Base-by-base conservation (phyloP, 2,329 filamentous ascomycete species). In the Calonectria pseudoturangicola region DNA sequence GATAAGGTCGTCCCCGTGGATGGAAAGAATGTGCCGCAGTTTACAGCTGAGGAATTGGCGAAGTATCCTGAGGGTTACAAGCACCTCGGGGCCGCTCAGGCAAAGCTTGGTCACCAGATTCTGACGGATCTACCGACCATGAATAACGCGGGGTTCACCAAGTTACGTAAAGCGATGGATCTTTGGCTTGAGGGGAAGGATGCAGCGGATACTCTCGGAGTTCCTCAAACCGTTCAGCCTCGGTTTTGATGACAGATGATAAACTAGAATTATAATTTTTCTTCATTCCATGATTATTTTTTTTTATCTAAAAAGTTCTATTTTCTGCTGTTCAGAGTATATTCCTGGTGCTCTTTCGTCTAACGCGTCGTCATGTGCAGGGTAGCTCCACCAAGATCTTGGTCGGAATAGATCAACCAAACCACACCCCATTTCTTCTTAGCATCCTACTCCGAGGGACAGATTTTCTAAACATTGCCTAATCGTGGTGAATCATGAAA, bases 1-100 rank as follows among this genome's bases (percentile, higher is more conserved):
- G 87, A 88, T 81, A 88, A 87, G 81, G 79, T 88, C 36, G 83
- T 88, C 3, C 83, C 87, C 4, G 84, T 85, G 45, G 84, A 88
- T 74, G 87, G 87, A 45, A 79, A 76, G 74, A 79, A 79, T 7
- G 81, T 80, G 18, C 87, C 87, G 0, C 69, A 45, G 1, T 87
- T 88, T 73, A 70, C 80, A n/a, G 65, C 75, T 30, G 82, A 84
- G 15, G 81, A 84, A 54, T 80, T 88, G 60, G 80, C 79, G 8
- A 79, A 73, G 47, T 87, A 85, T 71, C 87, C 87, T 7, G 79
- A 83, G 70, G 87, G 87, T 1, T 89, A 88, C 82, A 82, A 82
- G 74, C 87, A 86, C 75, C 84, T 89, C 5, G 87, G 84, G 16
- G 84, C 84, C 2, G 87, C 87, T 27, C 87, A 89, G 82, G 83